These are phyloP conservation scores for Firmiana major DNA, from an alignment of 345 rosid species.

Conservation along the genomic window DNA sequence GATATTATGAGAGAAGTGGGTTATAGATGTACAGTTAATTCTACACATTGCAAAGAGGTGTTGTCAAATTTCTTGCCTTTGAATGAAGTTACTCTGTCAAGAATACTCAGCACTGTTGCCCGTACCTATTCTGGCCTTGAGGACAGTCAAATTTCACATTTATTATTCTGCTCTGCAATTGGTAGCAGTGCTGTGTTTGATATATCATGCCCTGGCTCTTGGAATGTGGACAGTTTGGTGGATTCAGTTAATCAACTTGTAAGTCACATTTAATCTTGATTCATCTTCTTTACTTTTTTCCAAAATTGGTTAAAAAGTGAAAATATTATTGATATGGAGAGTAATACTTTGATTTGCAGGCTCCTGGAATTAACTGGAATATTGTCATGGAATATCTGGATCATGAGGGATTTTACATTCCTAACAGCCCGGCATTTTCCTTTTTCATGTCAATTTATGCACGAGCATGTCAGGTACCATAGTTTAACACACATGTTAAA, in stretches of 20 bases:
- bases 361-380: conserved; percentile 74
- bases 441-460: no score
- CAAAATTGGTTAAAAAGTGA: not conserved
- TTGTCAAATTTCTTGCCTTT: no score
- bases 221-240: conserved; percentile 60
- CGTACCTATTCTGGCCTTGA: no score
- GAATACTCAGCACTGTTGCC: no score
- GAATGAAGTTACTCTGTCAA: no score
- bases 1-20: no score
- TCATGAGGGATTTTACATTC: conserved; percentile 75
- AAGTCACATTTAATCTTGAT: conserved; percentile 27
- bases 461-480: conserved; percentile 70
- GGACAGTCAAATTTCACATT: no score
- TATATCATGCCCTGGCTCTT: no score
- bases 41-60: no score
- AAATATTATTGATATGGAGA: not conserved
- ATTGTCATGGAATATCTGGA: conserved; percentile 71
- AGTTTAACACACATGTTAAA: not conserved
- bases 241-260: conserved; percentile 72
- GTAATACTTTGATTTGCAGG: conserved; percentile 36
- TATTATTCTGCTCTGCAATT: no score
- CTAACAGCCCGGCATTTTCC: conserved; percentile 73
- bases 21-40: no score
- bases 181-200: no score
- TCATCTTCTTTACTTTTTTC: not conserved